Percentiles rank a stretch among this genome's conserved stretches.
These are phyloP conservation scores for Sistotremastrum suecicum DNA, from an alignment of 768 basidiomycete genomes.

Conservation along the genomic window DNA sequence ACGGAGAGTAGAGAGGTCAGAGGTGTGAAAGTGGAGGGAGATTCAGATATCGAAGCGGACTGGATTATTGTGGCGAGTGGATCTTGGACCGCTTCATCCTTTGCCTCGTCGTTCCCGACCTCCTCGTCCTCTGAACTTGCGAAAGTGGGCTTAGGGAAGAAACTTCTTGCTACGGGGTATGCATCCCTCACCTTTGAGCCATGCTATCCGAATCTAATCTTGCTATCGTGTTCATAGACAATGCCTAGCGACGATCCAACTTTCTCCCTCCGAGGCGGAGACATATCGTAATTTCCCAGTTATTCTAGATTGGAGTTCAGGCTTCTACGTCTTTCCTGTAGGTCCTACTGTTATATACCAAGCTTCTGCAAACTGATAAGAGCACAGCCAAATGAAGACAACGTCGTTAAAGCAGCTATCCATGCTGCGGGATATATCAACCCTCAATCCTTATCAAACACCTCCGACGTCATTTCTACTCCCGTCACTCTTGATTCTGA, in stretches of 20 bases:
- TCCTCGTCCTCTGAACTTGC: constrained; percentile 61
- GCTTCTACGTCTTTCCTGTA: constrained; percentile 79
- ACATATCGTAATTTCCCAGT: constrained; percentile 52
- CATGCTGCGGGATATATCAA: constrained; percentile 65
- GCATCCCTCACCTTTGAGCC: not conserved
- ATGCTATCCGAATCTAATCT: not conserved
- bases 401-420: constrained; percentile 65
- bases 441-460: constrained; percentile 5
- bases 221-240: constrained; percentile 35
- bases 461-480: constrained; percentile 37
- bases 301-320: constrained; percentile 54
- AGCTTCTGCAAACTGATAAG: not conserved
- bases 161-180: constrained; percentile 73
- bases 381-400: constrained; percentile 47
- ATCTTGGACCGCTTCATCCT: no score
- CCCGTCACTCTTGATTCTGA: constrained; percentile 58
- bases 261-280: constrained; percentile 54
- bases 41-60: no score
- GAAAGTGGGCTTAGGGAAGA: constrained; percentile 34
- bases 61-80: constrained; percentile 4
- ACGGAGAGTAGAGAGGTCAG: no score
- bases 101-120: constrained; percentile 29
- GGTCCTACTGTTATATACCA: constrained; percentile 10
- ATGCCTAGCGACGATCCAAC: constrained; percentile 59
- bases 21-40: no score